Evolutionary conservation across 495 filamentous ascomycete genomes (phyloP).

Genomic region (Choiromyces venosus): DNA sequence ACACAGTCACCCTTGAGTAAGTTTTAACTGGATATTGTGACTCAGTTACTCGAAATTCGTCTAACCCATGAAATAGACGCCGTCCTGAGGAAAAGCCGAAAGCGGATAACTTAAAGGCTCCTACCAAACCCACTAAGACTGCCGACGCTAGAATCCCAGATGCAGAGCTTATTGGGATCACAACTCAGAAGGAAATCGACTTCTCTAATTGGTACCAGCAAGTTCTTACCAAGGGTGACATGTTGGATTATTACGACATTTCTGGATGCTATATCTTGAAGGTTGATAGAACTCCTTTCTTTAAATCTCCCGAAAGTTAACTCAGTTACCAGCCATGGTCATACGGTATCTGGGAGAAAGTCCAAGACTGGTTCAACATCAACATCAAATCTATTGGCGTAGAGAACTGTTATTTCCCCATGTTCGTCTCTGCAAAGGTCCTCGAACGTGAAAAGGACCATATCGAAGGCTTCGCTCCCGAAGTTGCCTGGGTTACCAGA

Average conservation of each 20-base stretch:
- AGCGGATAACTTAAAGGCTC: constrained; percentile 34
- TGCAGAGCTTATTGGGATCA: constrained; percentile 74
- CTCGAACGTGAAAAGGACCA: constrained; percentile 93
- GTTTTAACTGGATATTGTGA: background rate
- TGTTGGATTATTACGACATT: constrained; percentile 92
- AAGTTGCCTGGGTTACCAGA: constrained; percentile 97
- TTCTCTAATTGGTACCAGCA: constrained; percentile 95
- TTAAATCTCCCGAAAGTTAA: constrained; percentile 11
- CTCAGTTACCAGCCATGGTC: constrained; percentile 52
- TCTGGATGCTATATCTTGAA: constrained; percentile 93
- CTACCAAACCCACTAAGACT: constrained; percentile 48
- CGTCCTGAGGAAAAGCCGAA: background rate
- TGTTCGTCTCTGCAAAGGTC: constrained; percentile 87
- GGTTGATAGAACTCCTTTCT: constrained; percentile 42
- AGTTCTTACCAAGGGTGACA: constrained; percentile 86
- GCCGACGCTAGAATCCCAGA: constrained; percentile 50
- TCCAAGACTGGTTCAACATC: constrained; percentile 81
- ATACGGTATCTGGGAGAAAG: constrained; percentile 88
- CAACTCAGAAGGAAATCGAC: constrained; percentile 73
- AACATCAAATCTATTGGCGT: constrained; percentile 84
- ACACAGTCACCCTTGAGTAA: background rate
- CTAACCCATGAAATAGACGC: background rate
- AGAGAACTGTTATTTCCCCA: constrained; percentile 89
- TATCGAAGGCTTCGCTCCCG: constrained; percentile 93
- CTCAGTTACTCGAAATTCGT: background rate